These are phyloP conservation scores for Rubus idaeus DNA, from an alignment of 306 rosid genomes.

Conservation along the genomic window DNA sequence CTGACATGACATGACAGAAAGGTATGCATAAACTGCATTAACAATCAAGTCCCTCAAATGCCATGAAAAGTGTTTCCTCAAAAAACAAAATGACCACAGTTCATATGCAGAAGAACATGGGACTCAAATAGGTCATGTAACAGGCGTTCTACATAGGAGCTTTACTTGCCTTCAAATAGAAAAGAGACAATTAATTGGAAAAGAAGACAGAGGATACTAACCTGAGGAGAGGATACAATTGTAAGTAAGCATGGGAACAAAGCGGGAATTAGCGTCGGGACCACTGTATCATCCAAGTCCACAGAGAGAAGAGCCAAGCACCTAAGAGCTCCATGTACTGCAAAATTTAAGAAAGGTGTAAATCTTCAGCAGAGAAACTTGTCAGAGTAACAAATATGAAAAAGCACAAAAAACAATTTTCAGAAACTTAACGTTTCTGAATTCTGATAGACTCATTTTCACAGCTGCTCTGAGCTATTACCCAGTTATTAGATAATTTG, in stretches of 20 bases:
- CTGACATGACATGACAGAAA: background rate
- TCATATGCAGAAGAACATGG: background rate
- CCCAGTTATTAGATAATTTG: too few relatives aligned
- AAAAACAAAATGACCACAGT: background rate
- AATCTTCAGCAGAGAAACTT: slow-evolving; percentile 26
- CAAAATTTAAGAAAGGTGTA: slow-evolving; percentile 22
- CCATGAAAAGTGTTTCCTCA: background rate
- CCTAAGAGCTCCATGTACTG: slow-evolving; percentile 92
- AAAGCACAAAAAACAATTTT: slow-evolving; percentile 9
- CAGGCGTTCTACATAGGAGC: background rate
- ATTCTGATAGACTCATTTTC: background rate
- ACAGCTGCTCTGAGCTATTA: too few relatives aligned
- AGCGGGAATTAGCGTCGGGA: slow-evolving; percentile 71
- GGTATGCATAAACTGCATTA: background rate
- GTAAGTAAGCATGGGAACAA: slow-evolving; percentile 80
- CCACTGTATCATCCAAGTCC: slow-evolving; percentile 83
- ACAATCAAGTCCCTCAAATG: background rate
- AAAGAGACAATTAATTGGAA: slow-evolving; percentile 9
- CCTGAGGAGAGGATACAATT: slow-evolving; percentile 85
- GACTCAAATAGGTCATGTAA: background rate
- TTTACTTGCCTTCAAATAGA: background rate
- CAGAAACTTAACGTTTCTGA: slow-evolving; percentile 8
- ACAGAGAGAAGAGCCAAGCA: slow-evolving; percentile 87
- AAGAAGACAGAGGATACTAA: slow-evolving; percentile 24
- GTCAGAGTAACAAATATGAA: slow-evolving; percentile 18